Percentiles rank a stretch among this genome's conserved stretches.
Evolutionary conservation across 1,139 yeast genomes (phyloP).

Genomic region (Yamadazyma conglobata): DNA sequence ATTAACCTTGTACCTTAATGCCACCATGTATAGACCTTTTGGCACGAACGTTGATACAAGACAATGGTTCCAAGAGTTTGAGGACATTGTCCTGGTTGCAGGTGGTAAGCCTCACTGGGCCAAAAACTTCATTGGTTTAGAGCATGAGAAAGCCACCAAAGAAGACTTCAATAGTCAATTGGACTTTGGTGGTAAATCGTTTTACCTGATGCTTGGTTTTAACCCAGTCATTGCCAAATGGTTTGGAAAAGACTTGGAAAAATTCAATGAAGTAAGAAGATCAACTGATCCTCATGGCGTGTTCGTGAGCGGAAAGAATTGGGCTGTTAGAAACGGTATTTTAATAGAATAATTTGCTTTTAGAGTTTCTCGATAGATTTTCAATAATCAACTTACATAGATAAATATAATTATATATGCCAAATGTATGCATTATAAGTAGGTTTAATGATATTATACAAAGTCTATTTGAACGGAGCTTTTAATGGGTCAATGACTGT

Average conservation of each 20-base stretch:
- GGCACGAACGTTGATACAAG: constrained; percentile 68
- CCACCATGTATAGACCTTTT: constrained; percentile 95
- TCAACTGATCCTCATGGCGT: constrained; percentile 79
- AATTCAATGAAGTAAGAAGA: constrained; percentile 59
- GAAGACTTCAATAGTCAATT: constrained; percentile 38
- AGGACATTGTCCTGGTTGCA: constrained; percentile 66
- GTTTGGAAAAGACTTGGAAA: constrained; percentile 70
- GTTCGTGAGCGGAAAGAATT: constrained; percentile 69
- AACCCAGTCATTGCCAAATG: constrained; percentile 65
- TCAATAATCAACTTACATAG: not conserved
- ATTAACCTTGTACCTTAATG: constrained; percentile 82
- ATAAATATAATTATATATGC: constrained; percentile 1
- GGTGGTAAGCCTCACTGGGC: constrained; percentile 99
- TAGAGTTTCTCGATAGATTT: too few species aligned
- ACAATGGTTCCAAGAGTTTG: constrained; percentile 83
- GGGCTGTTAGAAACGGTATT: constrained; percentile 82
- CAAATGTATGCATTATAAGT: not conserved
- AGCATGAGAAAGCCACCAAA: constrained; percentile 24
- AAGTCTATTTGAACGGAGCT: constrained; percentile 53
- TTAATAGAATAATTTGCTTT: constrained; percentile 29
- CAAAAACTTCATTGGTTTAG: constrained; percentile 83
- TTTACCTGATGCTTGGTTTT: constrained; percentile 81
- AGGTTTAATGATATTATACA: too few species aligned
- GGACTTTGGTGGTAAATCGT: constrained; percentile 44
- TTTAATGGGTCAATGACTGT: constrained; percentile 86